These are phyloP conservation scores for Crataegus laevigata DNA, from an alignment of 306 rosid genomes.

Conservation along the genomic window DNA sequence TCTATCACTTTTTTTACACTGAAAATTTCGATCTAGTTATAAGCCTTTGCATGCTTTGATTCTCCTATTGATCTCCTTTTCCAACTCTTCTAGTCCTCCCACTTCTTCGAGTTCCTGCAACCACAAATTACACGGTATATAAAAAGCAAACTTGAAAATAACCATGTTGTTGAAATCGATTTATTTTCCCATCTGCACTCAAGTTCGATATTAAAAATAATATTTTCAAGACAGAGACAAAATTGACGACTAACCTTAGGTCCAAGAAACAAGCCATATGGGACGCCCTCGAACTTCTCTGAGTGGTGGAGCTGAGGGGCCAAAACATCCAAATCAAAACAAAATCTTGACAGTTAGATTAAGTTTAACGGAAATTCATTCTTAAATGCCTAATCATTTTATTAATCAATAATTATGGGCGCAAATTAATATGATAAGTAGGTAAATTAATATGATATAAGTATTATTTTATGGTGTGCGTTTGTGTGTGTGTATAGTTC, in stretches of 20 bases:
- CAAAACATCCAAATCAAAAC: slow-evolving; percentile 12
- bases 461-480: neutral
- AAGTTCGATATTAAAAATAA: neutral
- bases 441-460: too few relatives aligned
- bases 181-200: too few relatives aligned
- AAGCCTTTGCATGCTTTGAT: slow-evolving; percentile 29
- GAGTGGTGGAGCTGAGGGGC: slow-evolving; percentile 79
- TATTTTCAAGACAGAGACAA: neutral
- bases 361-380: neutral
- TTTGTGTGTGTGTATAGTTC: too few relatives aligned
- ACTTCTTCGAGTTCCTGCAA: slow-evolving; percentile 89
- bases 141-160: neutral
- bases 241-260: slow-evolving; percentile 40
- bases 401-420: neutral
- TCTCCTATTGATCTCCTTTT: slow-evolving; percentile 70
- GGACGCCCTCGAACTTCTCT: slow-evolving; percentile 85
- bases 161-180: too few relatives aligned
- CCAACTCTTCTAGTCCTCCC: slow-evolving; percentile 79
- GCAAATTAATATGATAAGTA: too few relatives aligned
- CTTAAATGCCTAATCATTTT: neutral
- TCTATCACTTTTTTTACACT: slow-evolving; percentile 13
- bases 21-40: slow-evolving; percentile 4
- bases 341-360: slow-evolving; percentile 22
- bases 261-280: slow-evolving; percentile 94
- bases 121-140: neutral